These are phyloP conservation scores for Murraya paniculata DNA, from an alignment of 345 rosid genomes.

Conservation along the genomic window DNA sequence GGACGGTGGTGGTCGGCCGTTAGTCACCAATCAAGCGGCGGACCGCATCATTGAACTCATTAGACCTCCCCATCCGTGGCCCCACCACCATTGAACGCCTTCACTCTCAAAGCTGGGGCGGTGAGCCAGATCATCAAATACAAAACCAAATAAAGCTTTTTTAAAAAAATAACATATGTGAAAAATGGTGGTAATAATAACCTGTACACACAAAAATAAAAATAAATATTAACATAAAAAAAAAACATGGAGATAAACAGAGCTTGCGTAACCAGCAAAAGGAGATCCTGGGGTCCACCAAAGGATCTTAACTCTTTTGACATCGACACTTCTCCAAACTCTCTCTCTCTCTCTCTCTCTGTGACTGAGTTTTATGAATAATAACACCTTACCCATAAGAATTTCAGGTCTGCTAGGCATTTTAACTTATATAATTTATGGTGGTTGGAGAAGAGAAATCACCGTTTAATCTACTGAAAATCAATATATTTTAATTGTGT, in stretches of 20 bases:
- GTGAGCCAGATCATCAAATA: constrained; percentile 21
- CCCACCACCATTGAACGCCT: constrained; percentile 28
- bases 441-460: constrained; percentile 20
- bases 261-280: constrained; percentile 58
- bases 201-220: too few relatives aligned
- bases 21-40: constrained; percentile 71
- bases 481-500: too few relatives aligned
- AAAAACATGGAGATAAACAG: constrained; percentile 14
- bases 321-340: constrained; percentile 45
- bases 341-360: not conserved
- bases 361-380: not conserved
- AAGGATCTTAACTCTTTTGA: constrained; percentile 39
- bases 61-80: constrained; percentile 24
- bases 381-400: constrained; percentile 17
- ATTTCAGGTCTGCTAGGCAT: constrained; percentile 7
- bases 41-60: constrained; percentile 58
- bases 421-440: constrained; percentile 16
- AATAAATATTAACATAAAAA: not conserved
- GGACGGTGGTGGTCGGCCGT: constrained; percentile 92
- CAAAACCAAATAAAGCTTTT: not conserved
- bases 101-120: constrained; percentile 36
- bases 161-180: not conserved
- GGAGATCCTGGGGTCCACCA: constrained; percentile 51
- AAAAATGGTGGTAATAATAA: too few relatives aligned
- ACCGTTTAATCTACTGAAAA: too few relatives aligned